Base-by-base conservation (phyloP, 257 asterid species). In the Solanum lycopersicoides region DNA sequence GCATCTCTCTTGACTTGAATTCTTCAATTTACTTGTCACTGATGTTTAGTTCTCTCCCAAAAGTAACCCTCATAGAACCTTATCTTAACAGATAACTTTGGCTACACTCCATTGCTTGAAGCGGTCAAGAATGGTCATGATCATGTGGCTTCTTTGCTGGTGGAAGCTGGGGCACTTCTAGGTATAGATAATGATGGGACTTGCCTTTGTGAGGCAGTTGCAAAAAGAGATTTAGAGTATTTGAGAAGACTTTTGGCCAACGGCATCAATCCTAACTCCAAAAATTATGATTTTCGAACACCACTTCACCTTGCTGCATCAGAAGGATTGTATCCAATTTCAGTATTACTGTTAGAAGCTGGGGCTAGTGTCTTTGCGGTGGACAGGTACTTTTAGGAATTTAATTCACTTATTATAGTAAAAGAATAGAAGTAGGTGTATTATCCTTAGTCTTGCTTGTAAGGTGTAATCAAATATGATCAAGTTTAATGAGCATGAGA, bases 271-370 rank as follows among this genome's bases (percentile, higher is more conserved):
- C 96, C 98, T 1, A 95, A 95, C 88, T 91, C 97, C 87, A 94
- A 89, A 89, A 92, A 92, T 82, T 95, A 93, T 83, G 95, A 94
- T 71, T 91, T 89, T 41, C 88, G 96, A 82, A 93, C 97, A 7
- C 96, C 98, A 28, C 93, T 95, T 56, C 98, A 95, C 79, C 35
- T 95, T 76, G 95, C 97, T 87, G 94, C 97, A 72, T 92, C 97
- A 74, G 94, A 94, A 87, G 98, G 95, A n/a, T 47, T 92, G 77
- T 89, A 75, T 86, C 75, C 85, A 42, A 89, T 71, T 79, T 87
- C 91, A 84, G 87, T 86, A 47, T 53, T 91, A 76, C 97, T 95
- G 50, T 79, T 95, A 42, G 95, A 92, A 87, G 87, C 89, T 12
- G 97, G 98, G 69, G 96, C 97, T 34, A 94, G 95, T 88, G 96